Evolutionary conservation across 1,139 yeast genomes (phyloP).

Genomic region (Torulaspora pretoriensis): DNA sequence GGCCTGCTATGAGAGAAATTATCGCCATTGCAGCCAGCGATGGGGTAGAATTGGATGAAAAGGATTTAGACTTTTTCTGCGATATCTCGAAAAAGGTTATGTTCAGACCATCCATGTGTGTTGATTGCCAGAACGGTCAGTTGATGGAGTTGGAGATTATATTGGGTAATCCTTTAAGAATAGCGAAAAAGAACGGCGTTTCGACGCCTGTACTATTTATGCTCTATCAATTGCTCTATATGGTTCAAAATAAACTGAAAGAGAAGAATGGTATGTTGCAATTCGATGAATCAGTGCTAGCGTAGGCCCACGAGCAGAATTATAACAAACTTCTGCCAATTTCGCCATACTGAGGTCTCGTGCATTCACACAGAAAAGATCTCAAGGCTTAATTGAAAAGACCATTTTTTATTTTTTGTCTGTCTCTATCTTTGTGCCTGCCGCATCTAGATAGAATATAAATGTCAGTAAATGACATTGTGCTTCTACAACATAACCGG

Average conservation of each 20-base stretch:
- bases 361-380: no score
- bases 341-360: no score
- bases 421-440: not conserved
- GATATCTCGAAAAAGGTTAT: conserved; percentile 44
- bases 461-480: conserved; percentile 6
- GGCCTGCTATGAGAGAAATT: conserved; percentile 53
- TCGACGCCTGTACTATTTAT: conserved; percentile 37
- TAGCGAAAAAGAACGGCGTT: conserved; percentile 42
- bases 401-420: not conserved
- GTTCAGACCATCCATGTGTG: conserved; percentile 59
- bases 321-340: not conserved
- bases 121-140: conserved; percentile 50
- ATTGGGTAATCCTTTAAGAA: conserved; percentile 52
- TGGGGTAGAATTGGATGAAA: conserved; percentile 40
- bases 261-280: conserved; percentile 33
- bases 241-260: conserved; percentile 38
- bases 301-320: not conserved
- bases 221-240: conserved; percentile 36
- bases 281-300: conserved; percentile 25
- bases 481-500: not conserved
- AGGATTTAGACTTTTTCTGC: conserved; percentile 40
- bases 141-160: conserved; percentile 55
- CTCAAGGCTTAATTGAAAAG: no score
- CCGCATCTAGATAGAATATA: not conserved
- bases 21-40: conserved; percentile 50